Conservation (phyloP, 495 filamentous ascomycete genomes). For the Lasiosphaeria ovina region DNA sequence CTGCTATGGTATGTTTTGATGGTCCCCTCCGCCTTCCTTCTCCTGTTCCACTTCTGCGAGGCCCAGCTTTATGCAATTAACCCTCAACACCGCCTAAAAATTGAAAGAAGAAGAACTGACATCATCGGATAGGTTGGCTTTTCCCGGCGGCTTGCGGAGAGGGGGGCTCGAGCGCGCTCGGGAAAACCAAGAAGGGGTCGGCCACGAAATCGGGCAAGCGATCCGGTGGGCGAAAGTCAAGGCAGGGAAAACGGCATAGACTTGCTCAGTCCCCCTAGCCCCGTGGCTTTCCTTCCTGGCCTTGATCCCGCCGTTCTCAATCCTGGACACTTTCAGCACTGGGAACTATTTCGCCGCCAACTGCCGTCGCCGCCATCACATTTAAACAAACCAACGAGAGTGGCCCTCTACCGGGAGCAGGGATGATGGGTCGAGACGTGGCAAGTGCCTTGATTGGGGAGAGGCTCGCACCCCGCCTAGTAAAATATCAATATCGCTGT, state of each 20-base stretch:
- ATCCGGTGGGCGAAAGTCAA: slow-evolving; percentile 19
- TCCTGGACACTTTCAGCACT: no score
- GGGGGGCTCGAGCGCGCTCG: slow-evolving; percentile 36
- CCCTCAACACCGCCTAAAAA: background rate
- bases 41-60: background rate
- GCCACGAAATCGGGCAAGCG: slow-evolving; percentile 18
- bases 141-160: slow-evolving; percentile 30
- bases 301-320: no score
- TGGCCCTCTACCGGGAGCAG: no score
- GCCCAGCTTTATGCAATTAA: background rate
- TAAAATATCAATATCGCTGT: no score
- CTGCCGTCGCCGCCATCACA: no score
- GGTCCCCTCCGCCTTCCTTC: background rate
- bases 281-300: no score
- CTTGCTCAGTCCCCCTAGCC: no score
- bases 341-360: no score
- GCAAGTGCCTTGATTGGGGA: no score
- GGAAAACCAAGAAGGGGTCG: slow-evolving; percentile 31
- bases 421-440: no score
- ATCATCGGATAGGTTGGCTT: background rate
- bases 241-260: background rate
- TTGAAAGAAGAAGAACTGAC: background rate
- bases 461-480: no score
- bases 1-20: slow-evolving; percentile 46
- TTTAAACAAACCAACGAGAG: no score